A percentile compares a stretch with the other conserved stretches of the same genome.
Conservation (phyloP, 225 moss, liverwort and hornwort species). For the Anthoceros angustus region DNA sequence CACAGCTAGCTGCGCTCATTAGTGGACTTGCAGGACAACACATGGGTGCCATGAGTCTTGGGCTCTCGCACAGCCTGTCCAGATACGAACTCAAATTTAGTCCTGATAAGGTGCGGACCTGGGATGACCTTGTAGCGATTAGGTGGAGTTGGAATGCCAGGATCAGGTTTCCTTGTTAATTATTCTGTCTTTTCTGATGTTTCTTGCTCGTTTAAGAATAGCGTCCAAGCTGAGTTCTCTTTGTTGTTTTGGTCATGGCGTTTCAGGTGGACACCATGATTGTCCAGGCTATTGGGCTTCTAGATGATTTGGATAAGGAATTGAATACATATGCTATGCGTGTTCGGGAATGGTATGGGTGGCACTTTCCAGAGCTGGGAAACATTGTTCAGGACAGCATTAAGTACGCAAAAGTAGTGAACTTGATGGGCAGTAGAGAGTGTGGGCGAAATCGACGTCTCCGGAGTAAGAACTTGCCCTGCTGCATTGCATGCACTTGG, state of each 20-base stretch:
- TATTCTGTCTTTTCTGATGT: too few relatives aligned
- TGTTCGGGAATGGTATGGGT: constrained; percentile 86
- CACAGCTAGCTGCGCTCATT: constrained; percentile 56
- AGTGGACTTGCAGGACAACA: constrained; percentile 57
- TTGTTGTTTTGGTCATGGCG: background rate
- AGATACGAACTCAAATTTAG: constrained; percentile 82
- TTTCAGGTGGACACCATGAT: constrained; percentile 73
- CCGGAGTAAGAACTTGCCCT: constrained; percentile 17
- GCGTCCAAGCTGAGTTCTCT: too few relatives aligned
- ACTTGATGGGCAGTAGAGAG: constrained; percentile 64
- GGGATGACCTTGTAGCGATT: too few relatives aligned
- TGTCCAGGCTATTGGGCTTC: constrained; percentile 70
- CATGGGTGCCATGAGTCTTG: constrained; percentile 85
- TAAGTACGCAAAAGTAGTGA: constrained; percentile 53
- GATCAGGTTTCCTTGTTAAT: too few relatives aligned
- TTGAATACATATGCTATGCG: constrained; percentile 87
- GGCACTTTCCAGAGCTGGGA: constrained; percentile 78
- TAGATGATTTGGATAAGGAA: constrained; percentile 88
- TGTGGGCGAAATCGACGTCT: constrained; percentile 58
- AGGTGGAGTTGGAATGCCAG: too few relatives aligned
- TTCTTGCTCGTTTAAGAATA: too few relatives aligned
- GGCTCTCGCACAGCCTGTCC: constrained; percentile 75
- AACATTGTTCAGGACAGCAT: constrained; percentile 72
- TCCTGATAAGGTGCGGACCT: constrained; percentile 44
- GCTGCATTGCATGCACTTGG: background rate